Evolutionary conservation across 495 filamentous ascomycete genomes (phyloP).

Genomic region (Cetradonia linearis): DNA sequence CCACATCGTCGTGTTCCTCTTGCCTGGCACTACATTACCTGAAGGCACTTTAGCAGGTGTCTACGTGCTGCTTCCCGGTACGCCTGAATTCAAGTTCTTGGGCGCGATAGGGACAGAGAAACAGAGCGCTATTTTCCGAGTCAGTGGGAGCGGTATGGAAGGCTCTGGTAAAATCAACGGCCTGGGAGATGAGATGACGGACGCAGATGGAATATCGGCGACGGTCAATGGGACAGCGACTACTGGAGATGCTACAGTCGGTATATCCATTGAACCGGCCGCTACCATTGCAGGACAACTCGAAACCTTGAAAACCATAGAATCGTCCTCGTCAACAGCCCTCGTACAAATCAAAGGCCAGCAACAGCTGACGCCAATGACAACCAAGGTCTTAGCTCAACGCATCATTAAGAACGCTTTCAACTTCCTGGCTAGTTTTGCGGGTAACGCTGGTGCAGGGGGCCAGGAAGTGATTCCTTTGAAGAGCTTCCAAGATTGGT

Average conservation of each 20-base stretch:
- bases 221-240: conserved; percentile 15
- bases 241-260: conserved; percentile 51
- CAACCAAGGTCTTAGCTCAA: conserved; percentile 73
- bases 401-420: conserved; percentile 95
- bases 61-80: conserved; percentile 60
- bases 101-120: conserved; percentile 83
- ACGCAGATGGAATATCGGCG: conserved; percentile 28
- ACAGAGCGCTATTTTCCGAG: conserved; percentile 76
- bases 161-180: conserved; percentile 25
- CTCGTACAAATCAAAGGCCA: conserved; percentile 28
- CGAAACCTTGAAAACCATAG: conserved; percentile 42
- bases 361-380: conserved; percentile 30
- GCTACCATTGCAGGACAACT: conserved; percentile 61
- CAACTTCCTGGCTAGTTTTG: conserved; percentile 89
- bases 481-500: conserved; percentile 92
- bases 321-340: conserved; percentile 28
- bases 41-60: conserved; percentile 73
- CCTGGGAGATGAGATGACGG: conserved; percentile 38
- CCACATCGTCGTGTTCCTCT: conserved; percentile 81
- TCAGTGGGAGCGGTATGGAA: conserved; percentile 32
- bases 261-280: conserved; percentile 72
- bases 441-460: conserved; percentile 35
- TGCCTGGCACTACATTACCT: conserved; percentile 68
- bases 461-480: conserved; percentile 79
- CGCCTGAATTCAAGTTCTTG: conserved; percentile 59